These are phyloP conservation scores for Mortierella antarctica DNA, from an alignment of 192 early-diverging fungal genomes.

Conservation along the genomic window DNA sequence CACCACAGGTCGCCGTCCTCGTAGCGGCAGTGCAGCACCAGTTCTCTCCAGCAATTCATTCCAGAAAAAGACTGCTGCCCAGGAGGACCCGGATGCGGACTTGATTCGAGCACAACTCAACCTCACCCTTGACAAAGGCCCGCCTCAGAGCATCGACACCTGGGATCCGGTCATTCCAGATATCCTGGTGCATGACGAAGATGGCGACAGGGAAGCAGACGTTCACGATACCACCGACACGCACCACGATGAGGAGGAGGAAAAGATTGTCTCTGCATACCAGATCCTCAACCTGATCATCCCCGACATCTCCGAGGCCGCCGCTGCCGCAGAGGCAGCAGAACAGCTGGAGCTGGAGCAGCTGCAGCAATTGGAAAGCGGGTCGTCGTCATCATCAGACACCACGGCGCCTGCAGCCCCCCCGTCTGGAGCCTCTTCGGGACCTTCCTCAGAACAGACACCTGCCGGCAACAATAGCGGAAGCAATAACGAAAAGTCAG, in stretches of 20 bases:
- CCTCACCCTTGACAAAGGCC: conserved; percentile 44
- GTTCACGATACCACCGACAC: background rate
- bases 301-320: conserved; percentile 46
- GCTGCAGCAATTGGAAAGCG: conserved; percentile 22
- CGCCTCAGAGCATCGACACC: conserved; percentile 41
- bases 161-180: conserved; percentile 52
- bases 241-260: conserved; percentile 40
- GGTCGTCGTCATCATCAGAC: background rate
- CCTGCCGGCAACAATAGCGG: conserved; percentile 4
- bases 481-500: conserved; percentile 17
- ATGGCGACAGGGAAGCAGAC: background rate
- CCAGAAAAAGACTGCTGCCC: background rate
- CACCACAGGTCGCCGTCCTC: conserved; percentile 14
- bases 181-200: conserved; percentile 45
- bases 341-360: conserved; percentile 41
- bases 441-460: background rate
- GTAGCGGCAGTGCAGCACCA: conserved; percentile 45
- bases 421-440: background rate
- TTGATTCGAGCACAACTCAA: conserved; percentile 31
- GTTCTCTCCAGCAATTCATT: conserved; percentile 9
- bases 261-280: conserved; percentile 48
- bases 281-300: conserved; percentile 49
- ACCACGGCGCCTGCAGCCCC: background rate
- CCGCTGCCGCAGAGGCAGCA: conserved; percentile 32
- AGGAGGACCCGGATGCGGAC: conserved; percentile 17